A percentile compares a stretch with the other conserved stretches of the same genome.
Evolutionary conservation across 768 basidiomycete genomes (phyloP).

Genomic region (Naganishia friedmannii): DNA sequence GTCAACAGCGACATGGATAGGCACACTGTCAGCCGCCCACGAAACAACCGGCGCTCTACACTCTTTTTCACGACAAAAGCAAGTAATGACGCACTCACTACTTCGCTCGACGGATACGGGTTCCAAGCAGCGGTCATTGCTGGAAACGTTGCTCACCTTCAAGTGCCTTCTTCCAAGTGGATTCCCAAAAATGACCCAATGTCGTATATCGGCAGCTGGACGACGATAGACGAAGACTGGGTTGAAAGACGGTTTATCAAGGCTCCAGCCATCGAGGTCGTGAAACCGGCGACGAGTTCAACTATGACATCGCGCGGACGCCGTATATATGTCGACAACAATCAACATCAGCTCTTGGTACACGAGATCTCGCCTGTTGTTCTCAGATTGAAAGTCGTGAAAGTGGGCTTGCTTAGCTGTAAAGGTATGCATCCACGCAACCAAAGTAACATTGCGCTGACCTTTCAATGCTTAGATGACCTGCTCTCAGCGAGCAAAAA

Average conservation of each 20-base stretch:
- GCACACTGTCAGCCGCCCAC: background rate
- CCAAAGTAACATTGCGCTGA: background rate
- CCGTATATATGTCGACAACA: background rate
- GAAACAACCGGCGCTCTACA: slow-evolving; percentile 10
- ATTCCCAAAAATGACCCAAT: slow-evolving; percentile 50
- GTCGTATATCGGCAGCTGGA: slow-evolving; percentile 49
- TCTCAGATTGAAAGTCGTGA: slow-evolving; percentile 65
- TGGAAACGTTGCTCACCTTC: slow-evolving; percentile 3
- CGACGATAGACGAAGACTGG: slow-evolving; percentile 46
- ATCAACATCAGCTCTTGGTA: background rate
- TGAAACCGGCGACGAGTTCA: background rate
- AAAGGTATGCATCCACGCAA: slow-evolving; percentile 56
- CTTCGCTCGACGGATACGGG: background rate
- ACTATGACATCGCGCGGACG: background rate
- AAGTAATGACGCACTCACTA: background rate
- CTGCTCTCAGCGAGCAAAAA: slow-evolving; percentile 72
- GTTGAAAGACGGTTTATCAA: slow-evolving; percentile 44
- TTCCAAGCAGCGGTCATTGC: slow-evolving; percentile 9
- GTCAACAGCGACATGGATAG: slow-evolving; percentile 38
- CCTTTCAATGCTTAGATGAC: no score
- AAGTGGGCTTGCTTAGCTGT: slow-evolving; percentile 73
- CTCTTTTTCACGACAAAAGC: slow-evolving; percentile 7
- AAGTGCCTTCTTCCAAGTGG: slow-evolving; percentile 1
- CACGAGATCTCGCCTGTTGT: slow-evolving; percentile 7
- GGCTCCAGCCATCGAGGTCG: slow-evolving; percentile 44